phyloP scores from a whole-genome alignment of 176 grass and related monocot genomes.

The Oryza meyeriana region DNA sequence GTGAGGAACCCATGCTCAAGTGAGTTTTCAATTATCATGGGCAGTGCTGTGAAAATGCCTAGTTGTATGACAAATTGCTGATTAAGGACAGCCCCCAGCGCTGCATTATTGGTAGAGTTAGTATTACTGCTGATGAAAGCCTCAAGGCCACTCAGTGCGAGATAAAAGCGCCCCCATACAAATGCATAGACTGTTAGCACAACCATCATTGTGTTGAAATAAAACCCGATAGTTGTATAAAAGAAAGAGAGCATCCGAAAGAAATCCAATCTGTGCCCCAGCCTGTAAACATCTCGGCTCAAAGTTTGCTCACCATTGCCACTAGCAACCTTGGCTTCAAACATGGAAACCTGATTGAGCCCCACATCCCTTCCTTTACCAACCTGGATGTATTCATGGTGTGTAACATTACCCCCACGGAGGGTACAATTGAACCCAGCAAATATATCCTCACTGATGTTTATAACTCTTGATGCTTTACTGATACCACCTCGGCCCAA shows the following conservation, averaged over 20 bases:
- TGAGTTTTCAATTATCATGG: conserved; percentile 95
- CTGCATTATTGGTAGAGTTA: conserved; percentile 70
- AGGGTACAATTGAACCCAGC: conserved; percentile 97
- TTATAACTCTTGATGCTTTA: conserved; percentile 83
- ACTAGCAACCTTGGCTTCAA: conserved; percentile 92
- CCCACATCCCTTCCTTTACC: conserved; percentile 96
- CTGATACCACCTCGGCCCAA: conserved; percentile 83
- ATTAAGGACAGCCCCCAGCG: conserved; percentile 80
- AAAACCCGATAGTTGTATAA: conserved; percentile 91
- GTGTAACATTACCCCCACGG: conserved; percentile 89
- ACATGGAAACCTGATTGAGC: conserved; percentile 87
- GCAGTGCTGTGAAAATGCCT: conserved; percentile 89
- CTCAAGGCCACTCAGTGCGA: conserved; percentile 92
- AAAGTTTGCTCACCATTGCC: conserved; percentile 95
- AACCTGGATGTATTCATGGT: conserved; percentile 94
- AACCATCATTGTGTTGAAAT: conserved; percentile 98
- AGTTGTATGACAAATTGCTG: conserved; percentile 97
- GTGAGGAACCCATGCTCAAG: conserved; percentile 86
- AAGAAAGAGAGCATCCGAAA: conserved; percentile 96
- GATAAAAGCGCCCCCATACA: conserved; percentile 96
- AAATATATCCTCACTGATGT: conserved; percentile 96
- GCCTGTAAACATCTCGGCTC: conserved; percentile 87
- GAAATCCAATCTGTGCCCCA: conserved; percentile 94
- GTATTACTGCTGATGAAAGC: conserved; percentile 55
- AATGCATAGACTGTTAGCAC: conserved; percentile 90